Conservation (phyloP, 305 asterid genomes). For the Petunia hybrid region DNA sequence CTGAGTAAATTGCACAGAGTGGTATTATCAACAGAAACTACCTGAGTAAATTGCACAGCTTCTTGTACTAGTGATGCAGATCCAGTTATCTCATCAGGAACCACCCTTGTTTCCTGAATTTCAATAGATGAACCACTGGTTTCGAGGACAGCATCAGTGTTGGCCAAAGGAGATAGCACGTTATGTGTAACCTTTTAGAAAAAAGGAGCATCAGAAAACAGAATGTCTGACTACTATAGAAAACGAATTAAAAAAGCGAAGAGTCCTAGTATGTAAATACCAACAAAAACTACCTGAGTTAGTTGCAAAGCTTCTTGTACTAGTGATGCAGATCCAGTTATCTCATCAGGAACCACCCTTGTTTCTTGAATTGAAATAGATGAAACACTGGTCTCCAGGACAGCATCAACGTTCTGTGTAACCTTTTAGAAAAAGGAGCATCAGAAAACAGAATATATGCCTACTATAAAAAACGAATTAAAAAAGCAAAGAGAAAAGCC, state of each 20-base stretch:
- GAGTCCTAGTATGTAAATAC: too few species aligned
- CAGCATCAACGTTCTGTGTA: conserved; percentile 83
- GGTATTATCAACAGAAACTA: too few species aligned
- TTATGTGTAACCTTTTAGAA: conserved; percentile 64
- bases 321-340: conserved; percentile 79
- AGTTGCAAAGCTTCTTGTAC: conserved; percentile 85
- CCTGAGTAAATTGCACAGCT: background rate
- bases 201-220: background rate
- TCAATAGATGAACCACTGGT: conserved; percentile 87
- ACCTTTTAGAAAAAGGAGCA: conserved; percentile 44
- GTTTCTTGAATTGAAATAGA: conserved; percentile 79
- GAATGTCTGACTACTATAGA: background rate
- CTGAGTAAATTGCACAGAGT: too few species aligned
- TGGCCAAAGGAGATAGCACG: conserved; percentile 37
- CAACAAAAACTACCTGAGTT: conserved; percentile 62
- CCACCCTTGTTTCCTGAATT: conserved; percentile 74
- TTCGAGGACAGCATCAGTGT: conserved; percentile 65
- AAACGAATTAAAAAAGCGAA: background rate
- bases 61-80: conserved; percentile 75
- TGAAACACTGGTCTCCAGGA: conserved; percentile 85
- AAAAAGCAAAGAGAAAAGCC: too few species aligned
- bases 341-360: conserved; percentile 75
- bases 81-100: conserved; percentile 81
- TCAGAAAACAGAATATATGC: conserved; percentile 29
- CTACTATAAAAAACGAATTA: background rate